A percentile compares a stretch with the other conserved stretches of the same genome.
These are phyloP conservation scores for Erythrophleum ivorense DNA, from an alignment of 331 rosid species.

Conservation along the genomic window DNA sequence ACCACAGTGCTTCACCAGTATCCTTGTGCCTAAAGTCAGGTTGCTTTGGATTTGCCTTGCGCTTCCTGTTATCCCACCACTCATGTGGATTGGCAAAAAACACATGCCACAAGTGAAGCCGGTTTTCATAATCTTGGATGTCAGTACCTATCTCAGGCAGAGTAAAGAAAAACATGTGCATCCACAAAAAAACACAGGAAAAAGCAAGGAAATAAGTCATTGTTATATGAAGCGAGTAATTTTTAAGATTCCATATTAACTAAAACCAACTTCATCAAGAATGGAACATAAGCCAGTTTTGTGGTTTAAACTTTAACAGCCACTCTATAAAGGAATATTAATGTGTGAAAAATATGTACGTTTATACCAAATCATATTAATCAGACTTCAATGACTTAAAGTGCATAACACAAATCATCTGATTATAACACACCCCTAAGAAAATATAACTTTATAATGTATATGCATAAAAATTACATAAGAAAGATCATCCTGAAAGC, in stretches of 20 bases:
- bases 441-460: not conserved
- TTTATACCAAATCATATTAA: not conserved
- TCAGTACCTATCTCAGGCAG: constrained; percentile 40
- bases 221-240: constrained; percentile 23
- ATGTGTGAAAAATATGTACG: not conserved
- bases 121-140: constrained; percentile 40
- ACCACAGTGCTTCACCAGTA: constrained; percentile 77
- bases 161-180: constrained; percentile 35
- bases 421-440: not conserved
- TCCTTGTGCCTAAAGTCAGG: constrained; percentile 83
- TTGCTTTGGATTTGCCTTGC: constrained; percentile 50
- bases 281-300: constrained; percentile 12
- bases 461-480: constrained; percentile 13
- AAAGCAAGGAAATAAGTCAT: constrained; percentile 33
- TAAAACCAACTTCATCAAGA: constrained; percentile 36
- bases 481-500: not conserved
- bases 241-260: constrained; percentile 1
- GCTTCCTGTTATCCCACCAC: constrained; percentile 81
- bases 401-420: constrained; percentile 6
- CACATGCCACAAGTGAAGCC: constrained; percentile 81
- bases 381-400: constrained; percentile 6
- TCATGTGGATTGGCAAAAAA: constrained; percentile 70
- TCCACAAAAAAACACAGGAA: constrained; percentile 6
- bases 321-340: constrained; percentile 1
- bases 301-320: constrained; percentile 25